Percentiles rank a stretch among this genome's conserved stretches.
These are phyloP conservation scores for Kodamaea plutei DNA, from an alignment of 1,139 yeast species.

Conservation along the genomic window DNA sequence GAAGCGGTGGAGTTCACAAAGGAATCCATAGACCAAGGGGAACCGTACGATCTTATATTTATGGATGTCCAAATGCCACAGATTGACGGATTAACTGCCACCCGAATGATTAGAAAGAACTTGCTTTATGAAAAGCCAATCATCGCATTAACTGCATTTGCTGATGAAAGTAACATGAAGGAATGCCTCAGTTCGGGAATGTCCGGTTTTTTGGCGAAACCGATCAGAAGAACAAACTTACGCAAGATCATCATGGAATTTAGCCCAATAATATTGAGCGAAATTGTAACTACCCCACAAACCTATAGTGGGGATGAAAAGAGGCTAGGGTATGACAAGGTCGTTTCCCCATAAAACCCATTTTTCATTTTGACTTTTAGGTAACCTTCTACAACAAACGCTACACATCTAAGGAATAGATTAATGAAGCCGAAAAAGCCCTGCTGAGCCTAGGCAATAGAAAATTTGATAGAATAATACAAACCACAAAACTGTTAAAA, in stretches of 20 bases:
- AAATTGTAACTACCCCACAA: constrained; percentile 29
- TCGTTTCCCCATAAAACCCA: constrained; percentile 1
- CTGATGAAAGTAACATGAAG: constrained; percentile 78
- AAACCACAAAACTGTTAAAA: too few relatives aligned
- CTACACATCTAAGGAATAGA: too few relatives aligned
- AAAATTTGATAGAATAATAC: too few relatives aligned
- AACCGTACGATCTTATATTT: constrained; percentile 67
- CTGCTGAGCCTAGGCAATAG: too few relatives aligned
- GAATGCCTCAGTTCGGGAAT: constrained; percentile 80
- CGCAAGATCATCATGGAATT: constrained; percentile 48
- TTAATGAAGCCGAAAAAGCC: too few relatives aligned
- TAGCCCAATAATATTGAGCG: constrained; percentile 28
- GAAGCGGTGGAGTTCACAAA: constrained; percentile 71
- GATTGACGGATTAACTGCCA: constrained; percentile 82
- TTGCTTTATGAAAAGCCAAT: constrained; percentile 69
- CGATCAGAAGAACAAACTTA: constrained; percentile 69
- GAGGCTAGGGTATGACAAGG: constrained; percentile 11
- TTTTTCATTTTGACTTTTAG: not conserved
- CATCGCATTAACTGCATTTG: constrained; percentile 91
- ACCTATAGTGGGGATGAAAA: constrained; percentile 15
- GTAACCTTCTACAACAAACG: not conserved
- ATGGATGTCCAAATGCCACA: constrained; percentile 99
- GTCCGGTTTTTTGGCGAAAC: constrained; percentile 86
- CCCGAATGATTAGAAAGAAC: constrained; percentile 64
- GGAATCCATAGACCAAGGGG: constrained; percentile 38